phyloP scores from a whole-genome alignment of 805 yeast genomes.

The Sugiyamaella qingdaonensis region DNA sequence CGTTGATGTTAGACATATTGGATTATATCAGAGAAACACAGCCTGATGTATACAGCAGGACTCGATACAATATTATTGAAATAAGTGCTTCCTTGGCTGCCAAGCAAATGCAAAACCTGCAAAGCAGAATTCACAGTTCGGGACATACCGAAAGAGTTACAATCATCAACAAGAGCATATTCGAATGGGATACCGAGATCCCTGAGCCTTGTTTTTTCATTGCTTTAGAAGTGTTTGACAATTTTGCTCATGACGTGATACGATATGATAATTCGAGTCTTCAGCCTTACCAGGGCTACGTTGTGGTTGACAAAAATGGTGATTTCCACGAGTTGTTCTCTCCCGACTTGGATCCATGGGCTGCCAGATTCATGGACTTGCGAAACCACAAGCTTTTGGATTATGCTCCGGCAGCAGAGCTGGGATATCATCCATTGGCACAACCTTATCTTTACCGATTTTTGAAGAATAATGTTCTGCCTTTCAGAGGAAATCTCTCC shows the following conservation, averaged over 20 bases:
- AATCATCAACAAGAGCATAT: constrained; percentile 68
- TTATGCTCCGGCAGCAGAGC: constrained; percentile 27
- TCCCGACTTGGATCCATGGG: constrained; percentile 28
- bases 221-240: constrained; percentile 81
- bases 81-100: constrained; percentile 59
- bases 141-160: constrained; percentile 56
- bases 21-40: constrained; percentile 57
- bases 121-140: constrained; percentile 32
- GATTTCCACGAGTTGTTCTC: constrained; percentile 68
- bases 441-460: constrained; percentile 43
- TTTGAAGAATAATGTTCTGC: constrained; percentile 50
- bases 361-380: constrained; percentile 51
- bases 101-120: constrained; percentile 43
- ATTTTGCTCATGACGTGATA: constrained; percentile 75
- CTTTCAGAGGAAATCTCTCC: constrained; percentile 62
- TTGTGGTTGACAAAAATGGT: constrained; percentile 64
- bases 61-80: constrained; percentile 69
- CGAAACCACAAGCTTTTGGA: constrained; percentile 37
- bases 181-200: constrained; percentile 63
- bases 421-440: constrained; percentile 58
- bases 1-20: constrained; percentile 70
- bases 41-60: constrained; percentile 68
- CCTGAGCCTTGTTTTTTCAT: constrained; percentile 69
- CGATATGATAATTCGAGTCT: constrained; percentile 67
- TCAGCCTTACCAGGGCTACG: constrained; percentile 73